Evolutionary conservation across 148 eudicot species (phyloP).

Genomic region (Chenopodium formosanum): DNA sequence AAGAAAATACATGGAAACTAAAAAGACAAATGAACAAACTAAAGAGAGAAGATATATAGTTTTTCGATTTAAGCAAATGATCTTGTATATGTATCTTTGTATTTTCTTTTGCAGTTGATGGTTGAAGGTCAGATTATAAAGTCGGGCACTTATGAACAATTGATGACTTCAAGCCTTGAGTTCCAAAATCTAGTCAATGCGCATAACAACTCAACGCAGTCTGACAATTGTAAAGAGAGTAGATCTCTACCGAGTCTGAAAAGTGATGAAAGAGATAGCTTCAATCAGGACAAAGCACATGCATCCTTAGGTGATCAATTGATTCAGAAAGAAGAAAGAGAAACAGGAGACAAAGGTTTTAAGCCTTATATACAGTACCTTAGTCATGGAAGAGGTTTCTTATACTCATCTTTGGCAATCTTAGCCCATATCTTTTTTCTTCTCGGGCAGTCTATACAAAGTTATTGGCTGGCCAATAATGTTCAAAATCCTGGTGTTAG

Average conservation of each 20-base stretch:
- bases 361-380: conserved; percentile 60
- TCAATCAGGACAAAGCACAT: conserved; percentile 17
- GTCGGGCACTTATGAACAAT: conserved; percentile 39
- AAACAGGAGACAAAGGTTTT: conserved; percentile 49
- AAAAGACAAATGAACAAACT: not conserved
- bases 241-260: conserved; percentile 3
- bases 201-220: conserved; percentile 24
- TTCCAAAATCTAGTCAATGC: conserved; percentile 46
- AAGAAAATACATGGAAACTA: not conserved
- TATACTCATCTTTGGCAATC: conserved; percentile 38
- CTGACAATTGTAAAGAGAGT: not conserved
- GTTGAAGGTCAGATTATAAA: conserved; percentile 42
- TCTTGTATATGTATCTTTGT: not conserved
- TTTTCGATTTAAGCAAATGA: not conserved
- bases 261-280: conserved; percentile 18
- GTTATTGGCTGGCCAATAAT: conserved; percentile 53
- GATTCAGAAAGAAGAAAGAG: conserved; percentile 57
- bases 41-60: not conserved
- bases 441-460: conserved; percentile 51
- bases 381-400: conserved; percentile 43
- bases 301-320: conserved; percentile 40
- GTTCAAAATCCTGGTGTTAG: conserved; percentile 35
- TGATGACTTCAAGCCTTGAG: conserved; percentile 33
- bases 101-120: conserved; percentile 36
- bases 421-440: conserved; percentile 34